phyloP scores from a whole-genome alignment of 2,329 filamentous ascomycete genomes.

The Colletotrichum cuscutae region DNA sequence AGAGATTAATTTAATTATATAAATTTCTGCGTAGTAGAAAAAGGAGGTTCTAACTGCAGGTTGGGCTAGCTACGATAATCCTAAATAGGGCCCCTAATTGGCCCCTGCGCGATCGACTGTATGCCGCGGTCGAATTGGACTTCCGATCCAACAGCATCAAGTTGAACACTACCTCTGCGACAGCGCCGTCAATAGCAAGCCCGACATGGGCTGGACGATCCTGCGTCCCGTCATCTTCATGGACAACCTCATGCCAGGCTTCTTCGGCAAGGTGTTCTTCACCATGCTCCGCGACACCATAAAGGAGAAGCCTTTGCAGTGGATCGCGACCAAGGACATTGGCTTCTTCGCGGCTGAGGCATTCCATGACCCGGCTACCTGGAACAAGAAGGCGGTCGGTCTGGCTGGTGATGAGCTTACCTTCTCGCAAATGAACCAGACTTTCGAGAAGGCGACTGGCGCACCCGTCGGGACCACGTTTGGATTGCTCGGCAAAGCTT shows the following conservation, averaged over 20 bases:
- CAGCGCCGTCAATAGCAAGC: conserved; percentile 45
- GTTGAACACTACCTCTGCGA: conserved; percentile 71
- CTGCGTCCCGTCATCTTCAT: conserved; percentile 72
- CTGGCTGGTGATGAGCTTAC: conserved; percentile 58
- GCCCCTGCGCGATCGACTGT: too few relatives aligned
- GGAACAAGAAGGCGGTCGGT: conserved; percentile 44
- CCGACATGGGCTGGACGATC: conserved; percentile 67
- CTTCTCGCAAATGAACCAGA: conserved; percentile 32
- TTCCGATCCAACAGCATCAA: too few relatives aligned
- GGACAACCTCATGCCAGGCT: conserved; percentile 57
- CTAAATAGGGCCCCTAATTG: too few relatives aligned
- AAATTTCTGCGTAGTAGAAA: too few relatives aligned
- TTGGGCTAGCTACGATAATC: too few relatives aligned
- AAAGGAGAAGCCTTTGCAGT: conserved; percentile 48
- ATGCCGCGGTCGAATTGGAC: too few relatives aligned
- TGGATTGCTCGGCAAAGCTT: conserved; percentile 7
- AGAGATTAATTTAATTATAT: too few relatives aligned
- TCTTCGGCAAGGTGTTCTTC: conserved; percentile 48
- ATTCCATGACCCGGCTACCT: conserved; percentile 49
- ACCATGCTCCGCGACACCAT: conserved; percentile 40
- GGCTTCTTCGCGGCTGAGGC: conserved; percentile 56
- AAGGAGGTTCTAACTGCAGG: too few relatives aligned
- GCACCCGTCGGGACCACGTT: neutral
- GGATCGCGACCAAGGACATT: conserved; percentile 55
- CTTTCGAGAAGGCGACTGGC: neutral